A percentile compares a stretch with the other conserved stretches of the same genome.
phyloP scores from a whole-genome alignment of 2,329 filamentous ascomycete genomes.

The Penicillium sp. region DNA sequence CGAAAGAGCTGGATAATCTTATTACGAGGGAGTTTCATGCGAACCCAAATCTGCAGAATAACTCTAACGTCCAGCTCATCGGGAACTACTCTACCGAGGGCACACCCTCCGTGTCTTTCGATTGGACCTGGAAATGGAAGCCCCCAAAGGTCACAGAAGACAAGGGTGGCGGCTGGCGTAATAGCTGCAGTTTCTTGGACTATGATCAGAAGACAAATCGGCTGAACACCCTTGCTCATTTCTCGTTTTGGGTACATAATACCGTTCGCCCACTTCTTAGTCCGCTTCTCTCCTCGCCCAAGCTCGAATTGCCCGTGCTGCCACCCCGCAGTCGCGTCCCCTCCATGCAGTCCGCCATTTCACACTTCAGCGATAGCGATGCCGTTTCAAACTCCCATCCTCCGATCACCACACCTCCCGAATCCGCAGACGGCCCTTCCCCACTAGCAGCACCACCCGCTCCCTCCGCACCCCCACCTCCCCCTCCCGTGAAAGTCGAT shows the following conservation, averaged over 20 bases:
- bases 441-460: conserved; percentile 18
- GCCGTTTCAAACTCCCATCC: conserved; percentile 39
- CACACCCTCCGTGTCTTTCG: conserved; percentile 80
- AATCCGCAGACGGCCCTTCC: conserved; percentile 27
- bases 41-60: conserved; percentile 96
- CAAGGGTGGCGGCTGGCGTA: conserved; percentile 88
- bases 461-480: conserved; percentile 28
- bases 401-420: conserved; percentile 33
- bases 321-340: conserved; percentile 77
- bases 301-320: conserved; percentile 71
- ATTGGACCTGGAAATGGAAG: conserved; percentile 97
- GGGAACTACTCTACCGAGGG: conserved; percentile 86
- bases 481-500: conserved; percentile 71
- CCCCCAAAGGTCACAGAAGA: conserved; percentile 82
- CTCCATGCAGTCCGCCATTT: conserved; percentile 85
- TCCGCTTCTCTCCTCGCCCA: conserved; percentile 68
- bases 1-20: conserved; percentile 86
- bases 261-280: conserved; percentile 37
- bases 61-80: conserved; percentile 92
- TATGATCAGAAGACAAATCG: conserved; percentile 93
- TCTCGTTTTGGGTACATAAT: conserved; percentile 95
- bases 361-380: conserved; percentile 74
- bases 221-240: conserved; percentile 83
- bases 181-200: conserved; percentile 95
- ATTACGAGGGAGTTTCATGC: conserved; percentile 95